A percentile compares a stretch with the other conserved stretches of the same genome.
Evolutionary conservation across 345 rosid genomes (phyloP).

Genomic region (Eucalyptus paniculata): DNA sequence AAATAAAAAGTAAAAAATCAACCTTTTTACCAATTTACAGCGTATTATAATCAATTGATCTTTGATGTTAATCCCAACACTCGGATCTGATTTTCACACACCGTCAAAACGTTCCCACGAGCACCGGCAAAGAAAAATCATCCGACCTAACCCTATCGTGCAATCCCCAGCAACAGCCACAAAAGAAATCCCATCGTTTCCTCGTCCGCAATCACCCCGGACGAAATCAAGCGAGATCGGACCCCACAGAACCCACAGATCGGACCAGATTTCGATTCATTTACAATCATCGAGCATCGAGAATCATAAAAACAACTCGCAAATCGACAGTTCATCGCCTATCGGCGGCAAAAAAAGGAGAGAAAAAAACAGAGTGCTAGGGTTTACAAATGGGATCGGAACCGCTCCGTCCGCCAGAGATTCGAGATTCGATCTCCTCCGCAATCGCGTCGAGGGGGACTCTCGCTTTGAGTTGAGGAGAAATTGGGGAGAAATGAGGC

Average conservation of each 20-base stretch:
- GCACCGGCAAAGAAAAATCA: background rate
- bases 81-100: background rate
- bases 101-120: background rate
- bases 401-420: background rate
- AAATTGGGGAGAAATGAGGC: background rate
- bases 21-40: background rate
- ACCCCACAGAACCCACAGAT: background rate
- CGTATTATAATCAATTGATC: background rate
- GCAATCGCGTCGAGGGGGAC: background rate
- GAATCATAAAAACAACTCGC: background rate
- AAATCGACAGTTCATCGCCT: background rate
- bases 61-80: background rate
- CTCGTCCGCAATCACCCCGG: background rate
- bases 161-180: background rate
- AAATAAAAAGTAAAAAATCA: background rate
- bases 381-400: background rate
- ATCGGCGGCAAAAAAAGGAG: background rate
- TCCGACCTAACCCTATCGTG: background rate
- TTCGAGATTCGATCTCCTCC: background rate
- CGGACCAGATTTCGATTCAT: background rate
- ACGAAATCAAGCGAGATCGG: background rate
- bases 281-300: background rate
- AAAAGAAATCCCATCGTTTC: background rate
- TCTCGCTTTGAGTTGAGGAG: background rate
- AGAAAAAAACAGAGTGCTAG: background rate